Percentiles rank a stretch among this genome's conserved stretches.
These are phyloP conservation scores for Brassica carinata DNA, from an alignment of 345 rosid genomes.

Conservation along the genomic window DNA sequence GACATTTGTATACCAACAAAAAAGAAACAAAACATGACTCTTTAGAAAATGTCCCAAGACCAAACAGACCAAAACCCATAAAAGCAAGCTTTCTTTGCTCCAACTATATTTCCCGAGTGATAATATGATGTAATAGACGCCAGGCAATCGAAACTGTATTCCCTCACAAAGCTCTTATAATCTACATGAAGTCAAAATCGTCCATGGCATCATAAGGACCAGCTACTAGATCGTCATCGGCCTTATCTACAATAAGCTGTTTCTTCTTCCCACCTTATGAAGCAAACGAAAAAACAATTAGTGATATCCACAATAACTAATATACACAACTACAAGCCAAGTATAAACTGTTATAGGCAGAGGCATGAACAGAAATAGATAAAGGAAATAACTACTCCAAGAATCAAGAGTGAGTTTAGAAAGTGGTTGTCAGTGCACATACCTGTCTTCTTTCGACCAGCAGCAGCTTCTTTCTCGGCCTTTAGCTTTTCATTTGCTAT, in stretches of 20 bases:
- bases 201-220: slow-evolving; percentile 60
- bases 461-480: slow-evolving; percentile 87
- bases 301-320: not conserved
- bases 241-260: slow-evolving; percentile 75
- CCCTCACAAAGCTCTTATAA: slow-evolving; percentile 15
- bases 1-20: not conserved
- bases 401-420: not conserved
- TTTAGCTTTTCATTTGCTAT: slow-evolving; percentile 93
- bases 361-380: not conserved
- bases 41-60: not conserved
- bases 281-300: not conserved
- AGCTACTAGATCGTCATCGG: slow-evolving; percentile 67
- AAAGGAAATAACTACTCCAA: not conserved
- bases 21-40: slow-evolving; percentile 11
- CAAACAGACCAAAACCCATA: slow-evolving; percentile 19
- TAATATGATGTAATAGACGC: slow-evolving; percentile 12
- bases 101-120: slow-evolving; percentile 21
- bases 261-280: slow-evolving; percentile 77
- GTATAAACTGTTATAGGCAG: slow-evolving; percentile 1
- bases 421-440: slow-evolving; percentile 1
- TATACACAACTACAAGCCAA: not conserved
- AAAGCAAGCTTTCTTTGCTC: slow-evolving; percentile 12
- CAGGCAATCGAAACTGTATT: slow-evolving; percentile 11
- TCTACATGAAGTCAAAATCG: slow-evolving; percentile 86
- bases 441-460: slow-evolving; percentile 89